Conservation (phyloP, 306 rosid genomes). For the Acacia confusa region DNA sequence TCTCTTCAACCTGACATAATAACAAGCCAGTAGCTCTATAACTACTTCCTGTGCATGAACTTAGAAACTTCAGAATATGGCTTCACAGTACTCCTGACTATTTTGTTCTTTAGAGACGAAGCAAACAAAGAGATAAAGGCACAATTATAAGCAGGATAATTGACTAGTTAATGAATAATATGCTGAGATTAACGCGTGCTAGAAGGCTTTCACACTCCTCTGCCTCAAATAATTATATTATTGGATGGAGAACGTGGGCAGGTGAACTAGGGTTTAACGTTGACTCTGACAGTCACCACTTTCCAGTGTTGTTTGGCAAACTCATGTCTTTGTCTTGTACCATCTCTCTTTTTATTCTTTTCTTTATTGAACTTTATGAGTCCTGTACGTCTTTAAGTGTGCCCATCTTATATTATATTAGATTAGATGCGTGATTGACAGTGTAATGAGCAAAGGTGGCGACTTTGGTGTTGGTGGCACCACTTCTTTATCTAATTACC, state of each 20-base stretch:
- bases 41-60: constrained; percentile 12
- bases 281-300: not conserved
- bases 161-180: not conserved
- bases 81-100: not conserved
- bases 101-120: not conserved
- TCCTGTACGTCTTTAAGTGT: not conserved
- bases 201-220: not conserved
- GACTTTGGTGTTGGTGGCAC: not conserved
- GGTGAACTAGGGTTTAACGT: not conserved
- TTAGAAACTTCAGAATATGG: not conserved
- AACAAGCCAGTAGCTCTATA: constrained; percentile 21
- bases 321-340: not conserved
- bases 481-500: not conserved
- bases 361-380: not conserved
- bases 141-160: not conserved
- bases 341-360: not conserved
- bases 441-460: not conserved
- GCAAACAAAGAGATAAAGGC: not conserved
- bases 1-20: constrained; percentile 23
- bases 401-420: not conserved
- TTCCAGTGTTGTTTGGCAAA: not conserved
- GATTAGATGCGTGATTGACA: not conserved
- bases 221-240: not conserved
- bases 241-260: not conserved
- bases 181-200: not conserved